phyloP scores from a whole-genome alignment of 2,329 filamentous ascomycete species.

The Exophiala xenobiotica region DNA sequence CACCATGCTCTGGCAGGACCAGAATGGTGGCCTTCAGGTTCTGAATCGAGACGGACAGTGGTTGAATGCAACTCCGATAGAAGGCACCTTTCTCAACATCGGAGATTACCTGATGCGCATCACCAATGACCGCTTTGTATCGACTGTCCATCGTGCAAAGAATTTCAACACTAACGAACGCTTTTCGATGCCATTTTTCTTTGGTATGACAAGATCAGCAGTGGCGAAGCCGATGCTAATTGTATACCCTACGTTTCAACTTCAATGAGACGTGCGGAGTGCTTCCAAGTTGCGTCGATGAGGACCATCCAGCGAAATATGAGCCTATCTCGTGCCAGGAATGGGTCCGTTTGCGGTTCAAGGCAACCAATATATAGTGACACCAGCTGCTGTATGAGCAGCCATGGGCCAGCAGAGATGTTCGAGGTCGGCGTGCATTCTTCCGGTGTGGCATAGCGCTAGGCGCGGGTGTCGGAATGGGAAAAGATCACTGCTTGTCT shows the following conservation, averaged over 20 bases:
- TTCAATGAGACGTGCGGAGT: slow-evolving; percentile 53
- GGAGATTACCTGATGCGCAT: slow-evolving; percentile 52
- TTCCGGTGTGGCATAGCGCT: neutral
- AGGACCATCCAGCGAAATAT: slow-evolving; percentile 50
- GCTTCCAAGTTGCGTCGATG: slow-evolving; percentile 42
- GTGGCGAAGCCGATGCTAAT: neutral
- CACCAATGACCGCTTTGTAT: slow-evolving; percentile 51
- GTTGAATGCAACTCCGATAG: slow-evolving; percentile 41
- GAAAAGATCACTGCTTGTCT: neutral
- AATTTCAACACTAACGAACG: slow-evolving; percentile 36
- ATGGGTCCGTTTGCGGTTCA: neutral
- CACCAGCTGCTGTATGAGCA: neutral
- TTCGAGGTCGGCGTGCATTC: neutral
- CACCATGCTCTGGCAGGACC: slow-evolving; percentile 56
- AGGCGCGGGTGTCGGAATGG: neutral
- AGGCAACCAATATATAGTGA: neutral
- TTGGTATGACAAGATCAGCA: slow-evolving; percentile 35
- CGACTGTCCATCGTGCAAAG: slow-evolving; percentile 57
- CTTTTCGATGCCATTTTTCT: slow-evolving; percentile 59
- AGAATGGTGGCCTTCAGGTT: slow-evolving; percentile 52
- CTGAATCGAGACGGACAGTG: slow-evolving; percentile 43
- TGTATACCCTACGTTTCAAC: slow-evolving; percentile 39
- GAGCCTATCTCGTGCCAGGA: slow-evolving; percentile 28
- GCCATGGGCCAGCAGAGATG: neutral
- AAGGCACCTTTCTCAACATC: slow-evolving; percentile 50